phyloP scores from a whole-genome alignment of 2,329 filamentous ascomycete genomes.

The Exophiala calicioides region DNA sequence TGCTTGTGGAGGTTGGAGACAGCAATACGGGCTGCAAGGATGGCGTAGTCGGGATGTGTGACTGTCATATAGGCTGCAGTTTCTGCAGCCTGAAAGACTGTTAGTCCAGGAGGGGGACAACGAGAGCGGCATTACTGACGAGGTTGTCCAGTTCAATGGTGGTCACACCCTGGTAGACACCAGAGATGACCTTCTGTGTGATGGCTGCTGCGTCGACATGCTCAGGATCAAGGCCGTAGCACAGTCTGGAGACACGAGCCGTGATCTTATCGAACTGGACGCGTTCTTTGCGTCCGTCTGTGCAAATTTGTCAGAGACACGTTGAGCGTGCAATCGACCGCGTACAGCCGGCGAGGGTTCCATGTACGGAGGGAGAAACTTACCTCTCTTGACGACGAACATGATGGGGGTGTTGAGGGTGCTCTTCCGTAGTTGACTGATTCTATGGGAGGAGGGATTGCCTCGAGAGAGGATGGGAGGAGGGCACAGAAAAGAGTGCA shows the following conservation, averaged over 20 bases:
- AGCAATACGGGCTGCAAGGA: conserved; percentile 95
- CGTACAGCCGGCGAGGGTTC: conserved; percentile 14
- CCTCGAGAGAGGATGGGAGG: background rate
- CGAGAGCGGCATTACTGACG: conserved; percentile 57
- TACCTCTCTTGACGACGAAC: conserved; percentile 67
- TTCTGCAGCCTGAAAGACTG: conserved; percentile 75
- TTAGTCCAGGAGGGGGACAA: conserved; percentile 31
- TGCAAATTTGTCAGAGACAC: conserved; percentile 25
- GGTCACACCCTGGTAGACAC: conserved; percentile 97
- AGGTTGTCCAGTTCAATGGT: conserved; percentile 96
- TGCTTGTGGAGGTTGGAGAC: conserved; percentile 99
- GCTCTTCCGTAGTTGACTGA: conserved; percentile 2
- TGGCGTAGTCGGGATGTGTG: conserved; percentile 97
- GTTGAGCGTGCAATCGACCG: conserved; percentile 15
- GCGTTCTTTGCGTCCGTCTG: conserved; percentile 99
- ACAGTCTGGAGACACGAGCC: conserved; percentile 92
- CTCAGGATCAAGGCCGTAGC: conserved; percentile 92
- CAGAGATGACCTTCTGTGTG: conserved; percentile 98
- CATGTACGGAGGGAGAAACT: conserved; percentile 32
- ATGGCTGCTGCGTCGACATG: conserved; percentile 98
- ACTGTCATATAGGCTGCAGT: conserved; percentile 99
- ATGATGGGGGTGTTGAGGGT: conserved; percentile 38
- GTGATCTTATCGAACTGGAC: conserved; percentile 99
- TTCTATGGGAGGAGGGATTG: conserved; percentile 1
- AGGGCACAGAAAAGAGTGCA: background rate